Percentiles rank a stretch among this genome's conserved stretches.
These are phyloP conservation scores for Millerozyma acaciae DNA, from an alignment of 805 yeast genomes.

Conservation along the genomic window DNA sequence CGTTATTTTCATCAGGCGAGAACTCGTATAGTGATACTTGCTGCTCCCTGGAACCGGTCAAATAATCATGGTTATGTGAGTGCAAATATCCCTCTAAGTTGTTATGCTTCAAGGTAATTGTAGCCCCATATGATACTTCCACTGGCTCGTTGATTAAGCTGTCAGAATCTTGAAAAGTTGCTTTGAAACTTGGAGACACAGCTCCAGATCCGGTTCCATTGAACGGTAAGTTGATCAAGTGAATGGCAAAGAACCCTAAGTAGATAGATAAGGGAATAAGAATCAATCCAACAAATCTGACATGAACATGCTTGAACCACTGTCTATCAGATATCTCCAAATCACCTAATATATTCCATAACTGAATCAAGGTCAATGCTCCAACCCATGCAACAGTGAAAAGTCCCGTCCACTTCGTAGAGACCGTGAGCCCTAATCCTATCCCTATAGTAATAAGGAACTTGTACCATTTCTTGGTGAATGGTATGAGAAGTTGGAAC, in stretches of 20 bases:
- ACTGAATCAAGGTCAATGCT: slow-evolving; percentile 39
- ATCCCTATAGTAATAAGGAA: slow-evolving; percentile 46
- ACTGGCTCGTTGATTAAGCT: slow-evolving; percentile 44
- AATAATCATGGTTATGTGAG: slow-evolving; percentile 64
- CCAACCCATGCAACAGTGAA: slow-evolving; percentile 67
- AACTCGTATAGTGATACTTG: slow-evolving; percentile 72
- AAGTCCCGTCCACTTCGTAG: slow-evolving; percentile 70
- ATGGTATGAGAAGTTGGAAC: slow-evolving; percentile 43
- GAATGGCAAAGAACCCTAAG: slow-evolving; percentile 52
- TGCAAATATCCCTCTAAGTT: slow-evolving; percentile 75
- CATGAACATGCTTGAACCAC: slow-evolving; percentile 38
- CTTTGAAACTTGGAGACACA: slow-evolving; percentile 66
- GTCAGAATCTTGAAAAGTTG: slow-evolving; percentile 45
- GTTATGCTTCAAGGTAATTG: slow-evolving; percentile 66
- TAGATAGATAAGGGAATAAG: slow-evolving; percentile 58
- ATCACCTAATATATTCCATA: slow-evolving; percentile 75
- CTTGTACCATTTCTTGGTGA: slow-evolving; percentile 50
- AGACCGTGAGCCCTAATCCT: slow-evolving; percentile 51
- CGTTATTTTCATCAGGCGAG: slow-evolving; percentile 57
- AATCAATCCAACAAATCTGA: slow-evolving; percentile 42
- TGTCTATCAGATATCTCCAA: slow-evolving; percentile 37
- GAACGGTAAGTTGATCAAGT: slow-evolving; percentile 44
- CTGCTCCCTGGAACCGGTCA: slow-evolving; percentile 66
- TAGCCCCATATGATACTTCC: slow-evolving; percentile 70
- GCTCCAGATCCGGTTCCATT: slow-evolving; percentile 59